Evolutionary conservation across 805 yeast species (phyloP).

Genomic region (Starmerella khaoyaiensis): DNA sequence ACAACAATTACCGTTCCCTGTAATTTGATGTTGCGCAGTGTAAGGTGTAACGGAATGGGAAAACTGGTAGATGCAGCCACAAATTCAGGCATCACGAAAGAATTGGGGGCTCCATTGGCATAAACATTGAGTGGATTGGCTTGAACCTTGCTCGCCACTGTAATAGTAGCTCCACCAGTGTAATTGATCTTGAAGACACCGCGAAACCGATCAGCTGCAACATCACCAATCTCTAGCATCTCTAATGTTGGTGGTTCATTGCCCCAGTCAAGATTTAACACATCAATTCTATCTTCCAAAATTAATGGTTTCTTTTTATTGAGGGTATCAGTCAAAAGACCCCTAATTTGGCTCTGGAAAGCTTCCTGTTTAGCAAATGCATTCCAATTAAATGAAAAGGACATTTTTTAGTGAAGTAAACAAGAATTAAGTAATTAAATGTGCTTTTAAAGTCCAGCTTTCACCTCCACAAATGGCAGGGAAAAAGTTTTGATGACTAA

Average conservation of each 20-base stretch:
- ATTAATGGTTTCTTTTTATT: slow-evolving; percentile 52
- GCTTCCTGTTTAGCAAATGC: slow-evolving; percentile 54
- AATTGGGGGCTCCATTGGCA: slow-evolving; percentile 28
- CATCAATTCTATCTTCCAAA: slow-evolving; percentile 53
- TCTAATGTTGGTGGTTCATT: slow-evolving; percentile 62
- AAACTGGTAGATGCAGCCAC: slow-evolving; percentile 53
- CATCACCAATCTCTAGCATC: slow-evolving; percentile 69
- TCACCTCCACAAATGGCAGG: too few relatives aligned
- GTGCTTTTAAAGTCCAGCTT: too few relatives aligned
- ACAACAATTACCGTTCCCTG: slow-evolving; percentile 78
- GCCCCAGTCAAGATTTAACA: slow-evolving; percentile 61
- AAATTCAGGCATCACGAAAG: slow-evolving; percentile 57
- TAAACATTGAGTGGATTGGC: slow-evolving; percentile 73
- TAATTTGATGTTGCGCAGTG: slow-evolving; percentile 55
- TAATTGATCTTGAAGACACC: slow-evolving; percentile 72
- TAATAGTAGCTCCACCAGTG: slow-evolving; percentile 61
- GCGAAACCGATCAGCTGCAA: slow-evolving; percentile 60
- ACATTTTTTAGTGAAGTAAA: slow-evolving; percentile 48
- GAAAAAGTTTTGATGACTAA: too few relatives aligned
- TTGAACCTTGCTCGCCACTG: slow-evolving; percentile 65
- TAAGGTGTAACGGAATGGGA: slow-evolving; percentile 65
- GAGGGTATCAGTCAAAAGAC: slow-evolving; percentile 54
- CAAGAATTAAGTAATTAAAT: too few relatives aligned
- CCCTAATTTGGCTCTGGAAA: slow-evolving; percentile 42
- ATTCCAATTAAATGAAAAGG: slow-evolving; percentile 69